Evolutionary conservation across 2,329 filamentous ascomycete genomes (phyloP).

Genomic region (Botrytis fabae): DNA sequence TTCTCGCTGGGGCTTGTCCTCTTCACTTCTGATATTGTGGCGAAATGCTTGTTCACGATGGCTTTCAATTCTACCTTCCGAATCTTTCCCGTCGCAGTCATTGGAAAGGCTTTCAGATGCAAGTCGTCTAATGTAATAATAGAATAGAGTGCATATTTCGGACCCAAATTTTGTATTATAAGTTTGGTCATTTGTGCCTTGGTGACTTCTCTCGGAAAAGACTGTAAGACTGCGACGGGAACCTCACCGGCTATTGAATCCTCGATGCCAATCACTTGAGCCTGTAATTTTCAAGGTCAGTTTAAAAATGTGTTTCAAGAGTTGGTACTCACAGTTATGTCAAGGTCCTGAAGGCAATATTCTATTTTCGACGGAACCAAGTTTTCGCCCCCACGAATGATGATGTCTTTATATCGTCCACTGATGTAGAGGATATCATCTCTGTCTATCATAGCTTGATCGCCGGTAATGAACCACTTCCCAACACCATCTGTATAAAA

Average conservation of each 20-base stretch:
- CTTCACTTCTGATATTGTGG: neutral
- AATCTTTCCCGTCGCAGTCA: slow-evolving; percentile 5
- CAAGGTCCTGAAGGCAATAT: slow-evolving; percentile 52
- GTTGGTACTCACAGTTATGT: neutral
- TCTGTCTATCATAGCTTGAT: slow-evolving; percentile 52
- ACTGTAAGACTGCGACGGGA: neutral
- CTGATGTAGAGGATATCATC: slow-evolving; percentile 55
- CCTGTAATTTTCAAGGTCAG: neutral
- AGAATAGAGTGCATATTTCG: neutral
- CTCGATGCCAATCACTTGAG: neutral
- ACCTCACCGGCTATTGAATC: neutral
- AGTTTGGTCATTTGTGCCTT: neutral
- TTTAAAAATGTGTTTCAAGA: neutral
- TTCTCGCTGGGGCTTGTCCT: neutral
- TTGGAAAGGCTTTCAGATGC: neutral
- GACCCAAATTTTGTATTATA: neutral
- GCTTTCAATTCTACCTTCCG: slow-evolving; percentile 1
- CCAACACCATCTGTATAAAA: neutral
- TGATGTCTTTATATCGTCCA: slow-evolving; percentile 68
- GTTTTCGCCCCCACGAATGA: slow-evolving; percentile 65
- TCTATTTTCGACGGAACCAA: slow-evolving; percentile 68
- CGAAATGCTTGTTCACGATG: neutral
- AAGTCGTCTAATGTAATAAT: neutral
- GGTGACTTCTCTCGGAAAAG: neutral
- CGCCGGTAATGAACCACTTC: slow-evolving; percentile 55